Base-by-base conservation (phyloP, 768 basidiomycete species). In the Candolleomyces aberdarensis region DNA sequence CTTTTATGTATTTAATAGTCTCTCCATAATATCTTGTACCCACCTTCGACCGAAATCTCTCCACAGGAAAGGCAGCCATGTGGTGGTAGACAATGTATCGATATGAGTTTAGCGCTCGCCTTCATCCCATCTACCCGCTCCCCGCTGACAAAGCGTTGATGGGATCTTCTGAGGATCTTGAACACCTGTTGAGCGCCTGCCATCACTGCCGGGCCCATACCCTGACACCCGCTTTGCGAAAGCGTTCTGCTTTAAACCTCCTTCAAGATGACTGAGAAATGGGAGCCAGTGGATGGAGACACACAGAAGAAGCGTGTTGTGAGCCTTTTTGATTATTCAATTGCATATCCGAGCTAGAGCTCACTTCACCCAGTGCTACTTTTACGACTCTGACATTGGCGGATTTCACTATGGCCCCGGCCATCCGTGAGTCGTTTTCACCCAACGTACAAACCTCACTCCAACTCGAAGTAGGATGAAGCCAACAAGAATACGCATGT, bases 351-450 rank as follows among this genome's bases (percentile, higher is more conserved):
- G 56, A 56, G 56, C 63, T 66, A 65, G 61, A 62, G 57, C 20
- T 58, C 55, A 36, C 58, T 57, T 43, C 49, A 39, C 55, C 20
- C 60, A 97, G 92, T 98, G 96, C 72, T 99, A 99, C 80, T 99
- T 99, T 82, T 99, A 96, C 78, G 96, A 99, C 76, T 96, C 95
- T 36, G 96, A 99, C 72, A 96, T 99, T 74, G 96, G 97, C 22
- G 96, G 97, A 56, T 99, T 98, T 72, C 97, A 98, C 74, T 96
- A 97, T 87, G 95, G 95, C n/a, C 94, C 90, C 60, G 96, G 94
- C 6, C 95, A 98, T 73, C 94, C 95, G 88, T 92, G 75, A 67
- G 86, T 48, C 8, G 46, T 55, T 46, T 57, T 43, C 50, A 13
- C 36, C 36, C 36, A n/a, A 20, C 46, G 15, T 0, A 39, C 29